Evolutionary conservation across 2,329 filamentous ascomycete genomes (phyloP), one percentile per base, ranked within the genome.

Genomic region (Fusarium verrucosum): DNA sequence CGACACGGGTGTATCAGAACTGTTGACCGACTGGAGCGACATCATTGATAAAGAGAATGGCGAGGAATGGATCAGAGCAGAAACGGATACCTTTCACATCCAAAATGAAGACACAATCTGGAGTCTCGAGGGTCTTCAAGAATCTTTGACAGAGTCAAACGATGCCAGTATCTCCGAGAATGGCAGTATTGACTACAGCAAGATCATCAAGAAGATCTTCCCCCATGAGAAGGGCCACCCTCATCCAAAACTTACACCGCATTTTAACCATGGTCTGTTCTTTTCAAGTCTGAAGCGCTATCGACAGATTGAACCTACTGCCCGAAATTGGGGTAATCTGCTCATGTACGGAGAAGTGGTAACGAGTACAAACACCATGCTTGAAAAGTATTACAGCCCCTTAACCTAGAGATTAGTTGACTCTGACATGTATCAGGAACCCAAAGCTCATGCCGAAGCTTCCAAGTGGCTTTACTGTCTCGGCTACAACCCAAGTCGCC

Each of bases 281-380:
- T 98, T 89, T 75, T 81, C 86, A 6, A 89, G 90, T 58, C 81
- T 98, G 10, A 78, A 81, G 22, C 79, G 86, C 23, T 96, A 93
- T 73, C 87, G 90, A 49, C 66, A 70, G 25, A 75, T 74, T 7
- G 83, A 85, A 43, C 82, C 84, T 3, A 83, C 86, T 41, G 83
- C 87, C 0, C 80, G 85, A 5, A 79, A 85, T 22, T 98, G 96
- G 82, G 95, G 95, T 6, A 85, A 88, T 46, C 80, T 85, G 46
- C 77, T 99, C 5, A 81, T 98, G 65, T 98, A 98, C 72, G 94
- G 91, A 50, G 92, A 97, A 75, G 92, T 97, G 8, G 84, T 97
- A 16, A 97, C 94, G 4, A 96, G 92, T 75, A 99, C 95, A 25
- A 97, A 94, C 77, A 97, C 94, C 0, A 82, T 98, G 7, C 83